Evolutionary conservation across 2,329 filamentous ascomycete genomes (phyloP), one percentile per base, ranked within the genome.

Genomic region (Fusarium chaquense): DNA sequence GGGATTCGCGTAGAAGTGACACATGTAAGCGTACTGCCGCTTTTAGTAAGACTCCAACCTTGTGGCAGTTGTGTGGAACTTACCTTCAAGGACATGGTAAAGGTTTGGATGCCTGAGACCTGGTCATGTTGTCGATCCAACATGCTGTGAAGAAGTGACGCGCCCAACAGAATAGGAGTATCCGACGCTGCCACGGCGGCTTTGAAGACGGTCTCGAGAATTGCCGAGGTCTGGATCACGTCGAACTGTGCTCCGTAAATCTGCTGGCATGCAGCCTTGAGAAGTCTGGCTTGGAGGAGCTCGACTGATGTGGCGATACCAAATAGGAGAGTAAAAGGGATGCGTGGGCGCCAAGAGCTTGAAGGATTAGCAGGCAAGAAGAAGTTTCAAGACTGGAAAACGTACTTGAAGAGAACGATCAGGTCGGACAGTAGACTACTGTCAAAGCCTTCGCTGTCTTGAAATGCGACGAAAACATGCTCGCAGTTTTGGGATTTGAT

Each of bases 381-480:
- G 18, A 33, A n/a, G 35, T 22, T 16, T 15, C 6, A 13, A 28
- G 30, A n/a, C 30, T 13, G 18, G 2, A 18, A 18, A 33, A 79
- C 85, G 50, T 82, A 91, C 90, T 87, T 86, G 63, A 95, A 85
- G 7, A 94, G 83, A 38, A 85, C 83, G 46, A 95, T 85, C 36
- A 93, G 76, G 61, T 95, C 92, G 2, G 89, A 89, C 15, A 97
- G 81, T n/a, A 96, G 79, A 32, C 82, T 82, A 47, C 88, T 88
- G 72, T 94, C 92, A 75, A 96, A 94, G 1, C 90, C 92, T 79
- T 96, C 93, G 67, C 91, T 93, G 75, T 96, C 93, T 76, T 94
- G 90, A 62, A 96, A 89, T 0, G 91, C 89, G 50, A 97, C 83
- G 53, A 93, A 85, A 12, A 95, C 86, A 70, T 89, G 88, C 41